Evolutionary conservation across 129 eudicot species (phyloP), one percentile per base, ranked within the genome.

Genomic region (Saposhnikovia divaricata): DNA sequence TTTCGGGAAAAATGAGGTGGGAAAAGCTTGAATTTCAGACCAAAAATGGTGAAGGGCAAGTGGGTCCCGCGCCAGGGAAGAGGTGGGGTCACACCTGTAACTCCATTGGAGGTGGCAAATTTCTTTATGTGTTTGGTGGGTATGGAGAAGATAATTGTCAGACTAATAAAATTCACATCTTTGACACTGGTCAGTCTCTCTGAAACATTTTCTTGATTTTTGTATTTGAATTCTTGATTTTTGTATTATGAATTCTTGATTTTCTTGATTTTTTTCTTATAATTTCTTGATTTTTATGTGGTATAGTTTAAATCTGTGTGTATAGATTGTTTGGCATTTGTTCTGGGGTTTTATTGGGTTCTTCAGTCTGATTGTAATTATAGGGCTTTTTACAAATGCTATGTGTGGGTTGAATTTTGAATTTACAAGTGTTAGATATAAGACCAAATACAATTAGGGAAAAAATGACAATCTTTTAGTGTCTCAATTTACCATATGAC

Each of bases 41-140:
- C 76, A 75, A 47, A 6, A 34, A 63, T 50, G 83, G 80, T 37
- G 77, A 47, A 8, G 84, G 70, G n/a, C 18, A 13, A 63, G 78
- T 68, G 84, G 25, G 77, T 53, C 47, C 37, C 76, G 89, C 6
- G 65, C 98, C 97, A 10, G 98, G 98, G 59, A 91, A 88, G 87
- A 81, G 94, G 85, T 95, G 98, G 98, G 98, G 98, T 6, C 98
- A 95, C 88, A 95, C 98, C 68, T 95, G 94, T 86, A 95, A 92
- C 88, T 92, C 97, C 87, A 85, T 95, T 57, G 84, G 88, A 79
- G 96, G 94, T 18, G 98, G 98, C n/a, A 93, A 86, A 72, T 87
- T 89, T 81, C 90, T 95, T 57, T 95, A 95, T 81, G 87, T 95
- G 50, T 89, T 95, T 77, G 98, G 98, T 75, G 98, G 98, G 34